phyloP scores from a whole-genome alignment of 2,329 filamentous ascomycete species.

The Xylariaceae sp. region DNA sequence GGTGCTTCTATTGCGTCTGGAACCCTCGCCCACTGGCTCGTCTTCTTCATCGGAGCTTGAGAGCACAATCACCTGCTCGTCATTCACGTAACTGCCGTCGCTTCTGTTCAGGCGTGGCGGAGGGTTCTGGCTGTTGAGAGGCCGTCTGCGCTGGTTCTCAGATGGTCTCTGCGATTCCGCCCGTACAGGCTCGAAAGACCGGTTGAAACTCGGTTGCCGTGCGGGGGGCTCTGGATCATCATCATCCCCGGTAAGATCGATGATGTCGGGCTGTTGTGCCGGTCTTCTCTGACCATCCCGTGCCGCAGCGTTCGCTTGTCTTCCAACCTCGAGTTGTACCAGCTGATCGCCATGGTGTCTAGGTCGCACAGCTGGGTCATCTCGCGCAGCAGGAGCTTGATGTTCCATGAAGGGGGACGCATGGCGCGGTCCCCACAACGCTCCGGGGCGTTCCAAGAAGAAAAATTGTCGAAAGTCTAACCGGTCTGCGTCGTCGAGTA shows the following conservation, averaged over 20 bases:
- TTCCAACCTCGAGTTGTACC: slow-evolving; percentile 23
- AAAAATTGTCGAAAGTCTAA: neutral
- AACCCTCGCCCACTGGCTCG: slow-evolving; percentile 14
- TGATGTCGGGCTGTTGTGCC: slow-evolving; percentile 21
- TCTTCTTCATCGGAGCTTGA: slow-evolving; percentile 30
- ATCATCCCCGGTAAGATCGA: slow-evolving; percentile 30
- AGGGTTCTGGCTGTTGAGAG: slow-evolving; percentile 21
- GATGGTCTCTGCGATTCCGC: slow-evolving; percentile 9
- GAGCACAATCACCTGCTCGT: slow-evolving; percentile 26
- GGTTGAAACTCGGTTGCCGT: slow-evolving; percentile 1
- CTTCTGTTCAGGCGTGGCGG: slow-evolving; percentile 29
- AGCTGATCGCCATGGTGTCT: slow-evolving; percentile 22
- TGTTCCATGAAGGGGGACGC: slow-evolving; percentile 9
- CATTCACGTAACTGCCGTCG: slow-evolving; percentile 28
- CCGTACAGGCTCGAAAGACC: slow-evolving; percentile 6
- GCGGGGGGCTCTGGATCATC: slow-evolving; percentile 10
- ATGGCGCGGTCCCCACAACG: slow-evolving; percentile 3
- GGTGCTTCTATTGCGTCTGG: slow-evolving; percentile 2
- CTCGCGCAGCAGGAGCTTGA: neutral
- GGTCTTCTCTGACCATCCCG: slow-evolving; percentile 3
- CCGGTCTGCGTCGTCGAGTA: slow-evolving; percentile 4
- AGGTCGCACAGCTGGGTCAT: neutral
- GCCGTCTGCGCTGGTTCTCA: slow-evolving; percentile 23
- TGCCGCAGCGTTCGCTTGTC: slow-evolving; percentile 3
- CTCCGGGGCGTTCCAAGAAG: no score